Base-by-base conservation (phyloP, 352 stramenopile species). In the Chrysophaeum taylorii region DNA sequence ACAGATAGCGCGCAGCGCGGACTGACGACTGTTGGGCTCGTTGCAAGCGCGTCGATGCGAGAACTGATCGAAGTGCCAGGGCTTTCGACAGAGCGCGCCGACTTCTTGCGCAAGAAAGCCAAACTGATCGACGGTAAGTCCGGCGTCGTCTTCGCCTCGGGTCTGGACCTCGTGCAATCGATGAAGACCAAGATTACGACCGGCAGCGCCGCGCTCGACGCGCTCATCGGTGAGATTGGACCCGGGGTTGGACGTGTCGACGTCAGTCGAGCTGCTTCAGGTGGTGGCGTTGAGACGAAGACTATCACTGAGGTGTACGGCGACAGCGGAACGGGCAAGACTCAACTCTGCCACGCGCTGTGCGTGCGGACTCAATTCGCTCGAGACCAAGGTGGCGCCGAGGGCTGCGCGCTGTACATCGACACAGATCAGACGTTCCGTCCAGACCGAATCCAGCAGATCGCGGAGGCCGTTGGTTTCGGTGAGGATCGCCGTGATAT, bases 301-400 rank as follows among this genome's bases (percentile, higher is more conserved):
- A n/a, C n/a, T n/a, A n/a, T n/a, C 0, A 35, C 36, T 14, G 35
- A 94, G 86, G 80, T 93, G 67, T 90, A 91, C 64, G 89, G 91
- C 23, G 91, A 96, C 72, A 96, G 95, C 72, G 81, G 92, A 23
- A 96, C 91, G 23, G 92, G 91, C 27, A 97, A 97, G 75, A 96
- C 91, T 0, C 91, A 97, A 72, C 78, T 97, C 23, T 91, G 86
- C 43, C 91, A 96, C 75, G 97, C 91, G 42, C 73, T 91, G 14
- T 85, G 75, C 41, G 85, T 90, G 9, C 87, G 81, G 4, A 80
- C 79, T 4, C 92, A 97, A 71, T 83, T 97, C 33, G 84, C 84
- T 57, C 82, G 79, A 38, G 89, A 89, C 27, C 78, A 85, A 72
- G 89, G 86, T 35, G 88, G 87, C 27, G 90, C 79, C 38, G 84